Base-by-base conservation (phyloP, 371 early-diverging fungal species). In the Globomyces sp. region DNA sequence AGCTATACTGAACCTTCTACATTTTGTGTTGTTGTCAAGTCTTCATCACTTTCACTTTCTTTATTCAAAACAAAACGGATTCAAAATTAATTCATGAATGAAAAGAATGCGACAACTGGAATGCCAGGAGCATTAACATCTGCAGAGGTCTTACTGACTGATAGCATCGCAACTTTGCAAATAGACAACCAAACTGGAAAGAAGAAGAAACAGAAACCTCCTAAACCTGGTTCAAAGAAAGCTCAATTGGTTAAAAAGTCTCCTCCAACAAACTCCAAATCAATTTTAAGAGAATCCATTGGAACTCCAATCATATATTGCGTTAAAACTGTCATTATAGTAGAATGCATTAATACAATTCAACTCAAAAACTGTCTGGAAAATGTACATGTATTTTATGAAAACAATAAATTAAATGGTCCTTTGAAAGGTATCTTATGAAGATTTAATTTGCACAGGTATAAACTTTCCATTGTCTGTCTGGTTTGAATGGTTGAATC, bases 311-410 rank as follows among this genome's bases (percentile, higher is more conserved):
- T 41, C 45, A 40, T 46, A 57, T 52, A 65, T 64, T 2, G 65
- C n/a, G 10, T 34, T 24, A 24, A 55, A 8, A 9, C 36, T 37
- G 68, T 68, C 4, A 59, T 74, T 5, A 58, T 73, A 13, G 65
- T 75, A n/a, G 4, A 58, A 3, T 75, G 72, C 44, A 3, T 13
- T 1, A 43, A 48, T 41, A 10, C 67, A 1, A 4, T 4, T 1
- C 37, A 53, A 5, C 68, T 81, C 34, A 43, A 64, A 13, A 4
- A 57, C 0, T 65, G 67, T 2, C 63, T 81, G 34, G 49, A 51
- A 11, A 72, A 77, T 44, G 71, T 76, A 3, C 78, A 81, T 55
- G 55, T 73, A 11, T 60, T 3, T 11, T 81, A 78, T 58, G 81
- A 81, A 57, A 72, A 74, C 9, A 11, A 53, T 5, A 68, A 64